phyloP scores from a whole-genome alignment of 805 yeast genomes.

The Yarrowia yakushimensis region DNA sequence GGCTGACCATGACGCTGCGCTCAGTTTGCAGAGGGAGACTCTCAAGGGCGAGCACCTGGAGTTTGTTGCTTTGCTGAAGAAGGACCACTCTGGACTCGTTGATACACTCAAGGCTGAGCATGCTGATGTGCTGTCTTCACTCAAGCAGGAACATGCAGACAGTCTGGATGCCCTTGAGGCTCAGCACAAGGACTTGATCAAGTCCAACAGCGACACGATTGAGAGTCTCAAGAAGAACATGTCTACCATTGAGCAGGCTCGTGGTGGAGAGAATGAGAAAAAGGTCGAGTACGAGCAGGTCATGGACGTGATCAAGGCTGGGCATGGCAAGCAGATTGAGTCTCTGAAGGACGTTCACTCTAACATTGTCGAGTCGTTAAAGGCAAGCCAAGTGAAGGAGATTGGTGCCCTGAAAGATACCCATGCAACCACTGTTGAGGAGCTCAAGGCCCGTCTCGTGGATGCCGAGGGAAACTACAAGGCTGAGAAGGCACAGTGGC shows the following conservation, averaged over 20 bases:
- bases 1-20: not conserved
- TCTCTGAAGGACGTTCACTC: not conserved
- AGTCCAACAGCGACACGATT: not conserved
- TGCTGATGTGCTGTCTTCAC: not conserved
- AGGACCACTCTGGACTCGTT: not conserved
- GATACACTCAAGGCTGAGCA: not conserved
- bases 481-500: not conserved
- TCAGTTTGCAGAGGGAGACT: not conserved
- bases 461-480: not conserved
- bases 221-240: constrained; percentile 1
- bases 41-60: not conserved
- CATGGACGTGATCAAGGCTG: not conserved
- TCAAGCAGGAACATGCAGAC: not conserved
- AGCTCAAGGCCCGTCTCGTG: not conserved
- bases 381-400: not conserved
- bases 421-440: not conserved
- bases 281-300: not conserved
- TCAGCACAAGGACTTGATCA: not conserved
- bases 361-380: not conserved
- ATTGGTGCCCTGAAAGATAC: not conserved
- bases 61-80: not conserved
- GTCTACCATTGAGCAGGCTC: constrained; percentile 17
- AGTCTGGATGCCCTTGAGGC: not conserved
- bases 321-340: not conserved
- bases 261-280: not conserved